Evolutionary conservation across 176 grass and related monocot species (phyloP).

Genomic region (Carex parvula): DNA sequence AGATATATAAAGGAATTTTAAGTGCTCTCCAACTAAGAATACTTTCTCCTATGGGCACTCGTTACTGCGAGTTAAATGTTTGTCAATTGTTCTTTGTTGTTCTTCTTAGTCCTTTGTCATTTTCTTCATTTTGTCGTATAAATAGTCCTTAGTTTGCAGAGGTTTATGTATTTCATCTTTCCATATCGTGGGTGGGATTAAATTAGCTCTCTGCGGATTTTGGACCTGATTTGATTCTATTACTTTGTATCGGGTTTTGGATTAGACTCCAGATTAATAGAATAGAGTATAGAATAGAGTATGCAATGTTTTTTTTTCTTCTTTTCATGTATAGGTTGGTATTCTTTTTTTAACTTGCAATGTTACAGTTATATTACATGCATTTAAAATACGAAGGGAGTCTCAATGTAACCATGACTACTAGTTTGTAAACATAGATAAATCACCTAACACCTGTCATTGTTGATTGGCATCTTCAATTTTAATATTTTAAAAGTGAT

Average conservation of each 20-base stretch:
- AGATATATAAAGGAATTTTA: neutral
- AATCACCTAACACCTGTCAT: neutral
- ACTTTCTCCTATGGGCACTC: neutral
- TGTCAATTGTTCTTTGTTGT: neutral
- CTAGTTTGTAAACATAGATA: neutral
- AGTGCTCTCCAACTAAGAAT: neutral
- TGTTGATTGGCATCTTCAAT: neutral
- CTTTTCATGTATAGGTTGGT: neutral
- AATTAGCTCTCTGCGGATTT: neutral
- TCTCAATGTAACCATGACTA: neutral
- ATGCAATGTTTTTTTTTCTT: neutral
- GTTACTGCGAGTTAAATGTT: neutral
- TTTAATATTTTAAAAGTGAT: neutral
- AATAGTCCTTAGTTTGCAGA: neutral
- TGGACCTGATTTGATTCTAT: slow-evolving; percentile 1
- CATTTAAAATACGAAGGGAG: neutral
- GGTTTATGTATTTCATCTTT: neutral
- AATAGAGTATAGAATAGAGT: neutral
- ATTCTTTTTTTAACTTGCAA: neutral
- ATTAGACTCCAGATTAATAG: neutral
- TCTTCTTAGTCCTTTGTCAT: neutral
- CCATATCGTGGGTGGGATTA: neutral
- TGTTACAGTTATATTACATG: neutral
- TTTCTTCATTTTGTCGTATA: neutral
- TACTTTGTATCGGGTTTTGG: neutral